These are phyloP conservation scores for Elongisporangium prolatum DNA, from an alignment of 352 stramenopile species.

Conservation along the genomic window DNA sequence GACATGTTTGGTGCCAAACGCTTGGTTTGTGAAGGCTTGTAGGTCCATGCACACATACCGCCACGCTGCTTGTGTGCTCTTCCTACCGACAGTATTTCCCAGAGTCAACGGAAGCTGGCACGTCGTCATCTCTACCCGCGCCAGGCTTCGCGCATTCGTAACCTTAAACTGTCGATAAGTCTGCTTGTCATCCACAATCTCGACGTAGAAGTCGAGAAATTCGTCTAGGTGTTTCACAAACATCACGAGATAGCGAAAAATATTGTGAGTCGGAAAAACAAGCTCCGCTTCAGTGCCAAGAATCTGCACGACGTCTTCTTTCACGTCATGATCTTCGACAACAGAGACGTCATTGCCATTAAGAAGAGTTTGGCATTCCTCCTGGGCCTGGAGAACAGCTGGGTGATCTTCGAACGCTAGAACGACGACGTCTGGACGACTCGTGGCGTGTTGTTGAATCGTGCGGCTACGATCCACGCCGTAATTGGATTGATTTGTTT, in stretches of 20 bases:
- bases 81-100: constrained; percentile 7
- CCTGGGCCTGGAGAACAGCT: constrained; percentile 41
- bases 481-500: constrained; percentile 6
- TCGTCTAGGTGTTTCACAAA: constrained; percentile 79
- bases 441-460: background rate
- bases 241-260: constrained; percentile 79
- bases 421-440: constrained; percentile 19
- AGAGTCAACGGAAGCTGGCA: constrained; percentile 66
- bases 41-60: constrained; percentile 77
- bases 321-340: constrained; percentile 68
- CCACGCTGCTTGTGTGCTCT: constrained; percentile 27
- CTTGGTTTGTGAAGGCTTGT: constrained; percentile 55
- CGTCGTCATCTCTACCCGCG: constrained; percentile 37
- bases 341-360: constrained; percentile 67
- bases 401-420: constrained; percentile 47
- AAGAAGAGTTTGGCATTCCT: constrained; percentile 53
- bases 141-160: constrained; percentile 72
- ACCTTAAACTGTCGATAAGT: constrained; percentile 51
- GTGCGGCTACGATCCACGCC: constrained; percentile 9
- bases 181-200: constrained; percentile 66
- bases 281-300: constrained; percentile 63
- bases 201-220: constrained; percentile 68
- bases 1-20: constrained; percentile 69
- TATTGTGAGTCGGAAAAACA: constrained; percentile 56
- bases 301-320: constrained; percentile 76